phyloP scores from a whole-genome alignment of 2,329 filamentous ascomycete species.

The Cyanodermella asteris region DNA sequence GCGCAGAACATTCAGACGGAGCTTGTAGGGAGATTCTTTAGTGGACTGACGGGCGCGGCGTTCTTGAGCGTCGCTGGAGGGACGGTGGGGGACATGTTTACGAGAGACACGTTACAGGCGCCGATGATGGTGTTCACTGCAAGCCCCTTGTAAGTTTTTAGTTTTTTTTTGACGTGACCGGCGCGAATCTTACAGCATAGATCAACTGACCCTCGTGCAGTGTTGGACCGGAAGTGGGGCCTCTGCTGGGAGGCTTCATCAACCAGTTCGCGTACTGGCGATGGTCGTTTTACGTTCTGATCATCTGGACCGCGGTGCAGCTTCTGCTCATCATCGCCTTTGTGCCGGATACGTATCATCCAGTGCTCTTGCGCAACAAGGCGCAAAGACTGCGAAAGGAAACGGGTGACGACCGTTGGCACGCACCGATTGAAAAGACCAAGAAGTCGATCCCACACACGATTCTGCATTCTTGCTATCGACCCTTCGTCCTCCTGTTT shows the following conservation, averaged over 20 bases:
- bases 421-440: slow-evolving; percentile 53
- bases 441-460: slow-evolving; percentile 44
- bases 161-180: no score
- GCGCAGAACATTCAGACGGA: slow-evolving; percentile 66
- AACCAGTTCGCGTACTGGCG: slow-evolving; percentile 53
- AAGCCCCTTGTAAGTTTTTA: no score
- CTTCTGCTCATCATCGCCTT: slow-evolving; percentile 43
- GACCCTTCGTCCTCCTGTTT: slow-evolving; percentile 56
- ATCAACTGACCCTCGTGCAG: no score
- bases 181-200: no score
- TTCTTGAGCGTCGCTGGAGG: slow-evolving; percentile 27
- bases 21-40: slow-evolving; percentile 56
- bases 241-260: slow-evolving; percentile 15
- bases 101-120: slow-evolving; percentile 42
- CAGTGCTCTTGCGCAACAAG: slow-evolving; percentile 46
- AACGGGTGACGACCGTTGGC: slow-evolving; percentile 57
- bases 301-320: slow-evolving; percentile 58
- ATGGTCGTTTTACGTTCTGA: slow-evolving; percentile 65
- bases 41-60: slow-evolving; percentile 46
- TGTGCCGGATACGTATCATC: slow-evolving; percentile 73
- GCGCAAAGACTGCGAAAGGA: slow-evolving; percentile 46
- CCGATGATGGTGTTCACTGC: slow-evolving; percentile 69
- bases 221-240: slow-evolving; percentile 34
- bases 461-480: slow-evolving; percentile 33
- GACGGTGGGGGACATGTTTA: slow-evolving; percentile 35